Evolutionary conservation across 2,329 filamentous ascomycete genomes (phyloP), one percentile per base, ranked within the genome.

Genomic region (Microdochium paspali): DNA sequence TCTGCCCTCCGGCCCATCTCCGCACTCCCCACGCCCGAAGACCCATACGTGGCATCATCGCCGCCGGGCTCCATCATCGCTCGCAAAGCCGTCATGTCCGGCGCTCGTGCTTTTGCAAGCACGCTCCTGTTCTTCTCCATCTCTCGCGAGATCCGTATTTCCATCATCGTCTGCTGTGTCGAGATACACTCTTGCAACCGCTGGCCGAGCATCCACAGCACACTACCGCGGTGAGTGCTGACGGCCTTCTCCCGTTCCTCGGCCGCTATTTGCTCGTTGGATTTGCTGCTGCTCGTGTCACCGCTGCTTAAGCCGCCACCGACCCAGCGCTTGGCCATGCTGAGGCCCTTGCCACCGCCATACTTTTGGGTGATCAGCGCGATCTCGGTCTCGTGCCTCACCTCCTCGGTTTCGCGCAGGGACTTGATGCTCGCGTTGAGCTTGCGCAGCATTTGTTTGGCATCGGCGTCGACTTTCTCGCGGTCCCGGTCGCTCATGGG

Each of bases 81-180:
- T 31, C 49, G 50, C 3, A 54, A 46, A 26, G 50, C 54, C 31
- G 54, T 42, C 40, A 50, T 58, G 52, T 50, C 56, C 31, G 49
- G 61, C 52, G 60, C 66, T 46, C 73, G 71, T 3, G 78, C 74
- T 63, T 88, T 90, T 53, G 89, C 86, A 48, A 95, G 70, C 50
- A 91, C 78, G 60, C 87, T 94, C 66, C 88, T 87, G 59, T 84
- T 90, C 77, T 87, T 93, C 69, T 97, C 90, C 64, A 91, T 76
- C 63, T 94, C 88, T 47, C 93, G 74, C 59, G 82, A 82, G 55
- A 97, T 72, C 56, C 93, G 72, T 59, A 87, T 86, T 69, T 95
- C 90, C 76, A 97, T 95, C 89, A 97, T 96, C 45, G 77, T 79
- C 57, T 88, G 82, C 70, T 97, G 91, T 53, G 85, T 81, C 57